These are phyloP conservation scores for Globisporangium solare DNA, from an alignment of 352 stramenopile species.

Conservation along the genomic window DNA sequence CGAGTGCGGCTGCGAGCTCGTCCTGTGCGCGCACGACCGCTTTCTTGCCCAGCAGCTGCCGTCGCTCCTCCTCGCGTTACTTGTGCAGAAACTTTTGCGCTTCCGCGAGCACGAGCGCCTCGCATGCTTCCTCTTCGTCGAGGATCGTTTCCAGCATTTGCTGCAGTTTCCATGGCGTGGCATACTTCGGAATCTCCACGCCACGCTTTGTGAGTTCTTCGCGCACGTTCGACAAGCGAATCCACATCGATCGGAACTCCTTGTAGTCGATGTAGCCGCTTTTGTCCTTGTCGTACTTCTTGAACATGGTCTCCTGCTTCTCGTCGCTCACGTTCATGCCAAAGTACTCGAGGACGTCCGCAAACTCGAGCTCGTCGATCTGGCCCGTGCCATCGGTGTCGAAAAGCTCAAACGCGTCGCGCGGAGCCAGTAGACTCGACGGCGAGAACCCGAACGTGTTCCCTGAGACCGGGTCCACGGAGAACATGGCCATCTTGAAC, in stretches of 20 bases:
- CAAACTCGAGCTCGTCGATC: constrained; percentile 93
- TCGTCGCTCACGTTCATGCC: constrained; percentile 82
- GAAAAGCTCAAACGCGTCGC: constrained; percentile 91
- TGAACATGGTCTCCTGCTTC: constrained; percentile 91
- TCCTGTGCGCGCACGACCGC: constrained; percentile 71
- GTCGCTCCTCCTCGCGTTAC: constrained; percentile 67
- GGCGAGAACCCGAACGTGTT: constrained; percentile 82
- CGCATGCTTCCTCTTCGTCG: constrained; percentile 85
- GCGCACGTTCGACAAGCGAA: constrained; percentile 72
- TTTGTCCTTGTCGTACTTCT: constrained; percentile 90
- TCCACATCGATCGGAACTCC: constrained; percentile 92
- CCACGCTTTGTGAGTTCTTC: constrained; percentile 85
- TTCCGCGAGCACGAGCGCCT: constrained; percentile 75
- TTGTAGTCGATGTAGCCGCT: constrained; percentile 91
- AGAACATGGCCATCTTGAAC: constrained; percentile 93
- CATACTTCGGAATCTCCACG: constrained; percentile 87
- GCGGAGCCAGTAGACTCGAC: constrained; percentile 71
- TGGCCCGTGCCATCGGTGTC: constrained; percentile 85
- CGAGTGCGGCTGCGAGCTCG: constrained; percentile 82
- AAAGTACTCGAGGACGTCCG: constrained; percentile 92
- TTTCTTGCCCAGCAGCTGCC: constrained; percentile 33
- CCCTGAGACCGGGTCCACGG: constrained; percentile 81
- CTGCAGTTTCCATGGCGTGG: constrained; percentile 70
- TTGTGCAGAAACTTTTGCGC: constrained; percentile 67
- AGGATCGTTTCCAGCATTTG: constrained; percentile 86